These are phyloP conservation scores for Rusavskia elegans DNA, from an alignment of 495 filamentous ascomycete genomes.

Conservation along the genomic window DNA sequence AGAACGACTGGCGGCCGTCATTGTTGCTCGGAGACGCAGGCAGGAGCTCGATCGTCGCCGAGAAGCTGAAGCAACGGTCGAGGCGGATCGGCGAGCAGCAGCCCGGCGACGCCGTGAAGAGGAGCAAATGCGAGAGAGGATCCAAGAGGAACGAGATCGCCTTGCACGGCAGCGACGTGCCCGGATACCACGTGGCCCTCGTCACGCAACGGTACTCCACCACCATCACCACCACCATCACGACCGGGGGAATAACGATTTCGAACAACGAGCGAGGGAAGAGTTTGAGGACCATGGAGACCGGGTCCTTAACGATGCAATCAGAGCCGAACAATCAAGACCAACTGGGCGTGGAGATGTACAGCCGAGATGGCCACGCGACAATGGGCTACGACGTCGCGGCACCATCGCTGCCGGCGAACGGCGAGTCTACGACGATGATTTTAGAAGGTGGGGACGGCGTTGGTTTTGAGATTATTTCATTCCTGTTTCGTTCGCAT, in stretches of 20 bases:
- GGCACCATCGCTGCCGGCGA: neutral
- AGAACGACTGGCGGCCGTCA: neutral
- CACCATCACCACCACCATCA: neutral
- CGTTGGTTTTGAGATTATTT: neutral
- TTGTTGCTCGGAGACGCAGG: neutral
- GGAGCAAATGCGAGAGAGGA: neutral
- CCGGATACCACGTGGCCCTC: neutral
- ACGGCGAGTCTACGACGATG: neutral
- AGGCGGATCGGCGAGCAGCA: neutral
- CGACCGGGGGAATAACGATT: neutral
- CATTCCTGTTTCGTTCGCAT: neutral
- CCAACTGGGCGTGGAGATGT: neutral
- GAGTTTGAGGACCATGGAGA: neutral
- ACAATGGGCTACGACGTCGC: neutral
- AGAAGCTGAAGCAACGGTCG: neutral
- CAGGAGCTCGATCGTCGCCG: neutral
- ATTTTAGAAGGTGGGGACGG: neutral
- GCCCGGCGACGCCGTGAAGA: neutral
- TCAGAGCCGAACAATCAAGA: neutral
- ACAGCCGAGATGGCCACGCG: neutral
- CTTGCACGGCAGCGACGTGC: neutral
- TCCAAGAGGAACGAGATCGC: constrained; percentile 2
- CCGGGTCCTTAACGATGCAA: neutral
- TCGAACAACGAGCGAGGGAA: neutral
- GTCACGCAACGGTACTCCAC: neutral